A percentile compares a stretch with the other conserved stretches of the same genome.
Evolutionary conservation across 345 rosid genomes (phyloP).

Genomic region (Leavenworthia alabamica): DNA sequence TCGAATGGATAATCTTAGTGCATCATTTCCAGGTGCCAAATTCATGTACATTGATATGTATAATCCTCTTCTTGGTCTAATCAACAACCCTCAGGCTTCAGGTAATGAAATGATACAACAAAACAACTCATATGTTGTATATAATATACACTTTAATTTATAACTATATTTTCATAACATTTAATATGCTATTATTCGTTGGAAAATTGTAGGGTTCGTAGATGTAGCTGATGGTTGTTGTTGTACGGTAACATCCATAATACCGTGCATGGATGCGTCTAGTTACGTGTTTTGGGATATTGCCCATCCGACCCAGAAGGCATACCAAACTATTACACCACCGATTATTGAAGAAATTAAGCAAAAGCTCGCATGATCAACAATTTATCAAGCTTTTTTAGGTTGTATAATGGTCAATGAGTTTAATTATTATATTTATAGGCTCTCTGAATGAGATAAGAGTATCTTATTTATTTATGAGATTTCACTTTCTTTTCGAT

Average conservation of each 20-base stretch:
- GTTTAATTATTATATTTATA: background rate
- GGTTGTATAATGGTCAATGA: background rate
- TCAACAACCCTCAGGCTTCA: conserved; percentile 41
- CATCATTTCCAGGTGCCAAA: conserved; percentile 30
- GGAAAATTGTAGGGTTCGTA: conserved; percentile 12
- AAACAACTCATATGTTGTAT: background rate
- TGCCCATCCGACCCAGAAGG: conserved; percentile 24
- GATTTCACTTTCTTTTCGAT: background rate
- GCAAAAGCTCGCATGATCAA: conserved; percentile 10
- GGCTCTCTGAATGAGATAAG: too few relatives aligned
- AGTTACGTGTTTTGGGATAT: conserved; percentile 30
- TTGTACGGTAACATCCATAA: conserved; percentile 3
- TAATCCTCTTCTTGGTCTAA: conserved; percentile 32
- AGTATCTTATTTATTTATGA: background rate
- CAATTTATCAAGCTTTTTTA: background rate
- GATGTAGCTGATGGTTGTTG: conserved; percentile 24
- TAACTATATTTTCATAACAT: background rate
- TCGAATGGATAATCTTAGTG: conserved; percentile 27
- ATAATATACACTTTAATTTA: background rate
- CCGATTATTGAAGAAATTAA: conserved; percentile 15
- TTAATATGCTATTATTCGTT: background rate
- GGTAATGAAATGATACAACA: conserved; percentile 11
- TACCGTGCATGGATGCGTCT: conserved; percentile 27
- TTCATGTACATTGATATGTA: conserved; percentile 44
- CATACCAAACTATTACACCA: conserved; percentile 23